Evolutionary conservation across 2,329 filamentous ascomycete species (phyloP), one percentile per base, ranked within the genome.

Genomic region (Ceratocystis cubensis): DNA sequence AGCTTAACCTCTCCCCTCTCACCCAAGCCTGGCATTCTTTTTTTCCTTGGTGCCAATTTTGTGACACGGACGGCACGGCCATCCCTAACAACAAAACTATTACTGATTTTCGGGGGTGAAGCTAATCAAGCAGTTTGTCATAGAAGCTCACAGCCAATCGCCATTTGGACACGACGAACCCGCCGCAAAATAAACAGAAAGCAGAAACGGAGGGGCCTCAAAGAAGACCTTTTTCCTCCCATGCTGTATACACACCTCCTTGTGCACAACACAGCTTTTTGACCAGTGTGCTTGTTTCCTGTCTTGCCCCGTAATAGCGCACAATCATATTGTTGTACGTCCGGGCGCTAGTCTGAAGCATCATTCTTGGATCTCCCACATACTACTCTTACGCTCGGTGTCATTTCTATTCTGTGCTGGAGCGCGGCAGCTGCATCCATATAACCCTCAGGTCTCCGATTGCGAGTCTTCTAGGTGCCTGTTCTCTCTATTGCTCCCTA

Each of bases 11-110:
- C 50, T 56, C 20, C 25, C 20, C 50, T 59, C 25, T 33, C 22
- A 8, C 28, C 33, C 28, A 30, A 30, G 56, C 56, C 33, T 48
- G 46, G 8, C 5, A 22, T 20, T 25, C 48, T 15, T 53, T 28
- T 50, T n/a, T 59, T 30, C 56, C 56, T 59, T 59, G 56, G 33
- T 59, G 56, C 28, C 56, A 59, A 59, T 59, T 59, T 37, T 37
- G 30, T 59, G 6, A 59, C 56, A 59, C 56, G 56, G 56, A 59
- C 56, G 17, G 28, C 28, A 59, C 56, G 28, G 56, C 56, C 28
- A 59, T 59, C 56, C 56, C 56, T 59, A 59, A 30, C 56, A 59
- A n/a, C 13, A 57, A 33, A 33, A 17, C 28, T 33, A 57, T 57
- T 25, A 7, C 56, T 8, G 56, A 59, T 28, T 37, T 59, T 59